Percentiles rank a stretch among this genome's conserved stretches.
Evolutionary conservation across 164 flowering plant genomes (phyloP).

Genomic region (Vitis rotundifolia): DNA sequence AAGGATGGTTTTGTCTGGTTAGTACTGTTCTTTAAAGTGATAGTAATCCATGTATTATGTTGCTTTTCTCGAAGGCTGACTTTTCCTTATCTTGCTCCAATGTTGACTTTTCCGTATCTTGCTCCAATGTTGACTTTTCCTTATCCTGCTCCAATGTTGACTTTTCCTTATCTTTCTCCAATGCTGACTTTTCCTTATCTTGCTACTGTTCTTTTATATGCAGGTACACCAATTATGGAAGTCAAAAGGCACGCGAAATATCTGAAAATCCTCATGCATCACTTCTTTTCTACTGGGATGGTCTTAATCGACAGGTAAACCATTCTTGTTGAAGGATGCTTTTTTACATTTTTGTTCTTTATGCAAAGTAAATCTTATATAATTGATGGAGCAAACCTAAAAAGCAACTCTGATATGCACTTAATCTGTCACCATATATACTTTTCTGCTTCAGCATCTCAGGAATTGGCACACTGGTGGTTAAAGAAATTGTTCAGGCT

Average conservation of each 20-base stretch:
- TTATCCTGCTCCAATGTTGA: not conserved
- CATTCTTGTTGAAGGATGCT: not conserved
- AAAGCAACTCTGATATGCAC: too few species aligned
- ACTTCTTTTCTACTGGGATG: conserved; percentile 83
- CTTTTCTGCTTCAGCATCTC: too few species aligned
- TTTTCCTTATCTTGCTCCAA: not conserved
- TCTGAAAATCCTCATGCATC: conserved; percentile 86
- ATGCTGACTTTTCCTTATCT: not conserved
- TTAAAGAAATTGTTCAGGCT: too few species aligned
- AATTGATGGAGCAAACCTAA: too few species aligned
- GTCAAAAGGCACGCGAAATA: conserved; percentile 68
- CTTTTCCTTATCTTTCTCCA: not conserved
- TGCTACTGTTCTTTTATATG: conserved; percentile 2
- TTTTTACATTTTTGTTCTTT: not conserved
- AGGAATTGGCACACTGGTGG: too few species aligned
- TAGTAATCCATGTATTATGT: not conserved
- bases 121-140: not conserved
- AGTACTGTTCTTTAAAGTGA: conserved; percentile 17
- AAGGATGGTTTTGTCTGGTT: conserved; percentile 93
- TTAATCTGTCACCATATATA: too few species aligned
- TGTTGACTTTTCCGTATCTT: not conserved
- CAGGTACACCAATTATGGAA: conserved; percentile 89
- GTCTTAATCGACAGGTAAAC: conserved; percentile 77
- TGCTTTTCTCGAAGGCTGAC: not conserved
- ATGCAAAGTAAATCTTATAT: too few species aligned